Evolutionary conservation across 495 filamentous ascomycete species (phyloP), one percentile per base, ranked within the genome.

Genomic region (Penicillium ochrochloron): DNA sequence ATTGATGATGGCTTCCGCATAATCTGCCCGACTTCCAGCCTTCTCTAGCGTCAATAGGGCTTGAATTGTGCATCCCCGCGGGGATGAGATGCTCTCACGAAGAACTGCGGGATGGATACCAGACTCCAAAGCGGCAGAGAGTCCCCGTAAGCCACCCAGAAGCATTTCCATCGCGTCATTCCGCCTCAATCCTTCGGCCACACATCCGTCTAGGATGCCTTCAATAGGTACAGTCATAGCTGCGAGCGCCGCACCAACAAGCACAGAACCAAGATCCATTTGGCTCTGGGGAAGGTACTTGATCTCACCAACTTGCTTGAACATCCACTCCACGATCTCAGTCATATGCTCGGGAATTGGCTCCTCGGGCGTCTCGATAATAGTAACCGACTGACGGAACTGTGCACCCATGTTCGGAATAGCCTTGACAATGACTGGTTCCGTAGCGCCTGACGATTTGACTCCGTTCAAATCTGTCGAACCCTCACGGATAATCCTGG

Each of bases 401-500:
- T 73, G 66, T 1, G 76, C 74, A 0, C 76, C 76, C 35, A 78
- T 72, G 51, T 78, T 79, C 0, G 76, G 76, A 21, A 78, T 74
- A 1, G 68, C 78, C 41, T 74, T 72, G 19, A 76, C 69, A 10
- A 80, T 60, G 2, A 63, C 51, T n/a, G 74, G 74, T 0, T 46
- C 42, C 11, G 17, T 27, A 0, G 57, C 10, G 10, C 10, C 34
- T 35, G 34, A 11, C 6, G 2, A 12, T 6, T 37, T 10, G 35
- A 12, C 12, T 37, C 35, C 35, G 11, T 3, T 3, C 10, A 14
- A 37, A 37, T 37, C 10, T 37, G 12, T 10, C 37, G 14, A 14
- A 27, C 59, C 75, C 0, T 78, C 78, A 59, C 86, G 84, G 1
- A 96, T 75, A n/a, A 83, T 81, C 5, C 73, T 70, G 61, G 85